Evolutionary conservation across 768 basidiomycete species (phyloP).

Genomic region (Mycena maculata): DNA sequence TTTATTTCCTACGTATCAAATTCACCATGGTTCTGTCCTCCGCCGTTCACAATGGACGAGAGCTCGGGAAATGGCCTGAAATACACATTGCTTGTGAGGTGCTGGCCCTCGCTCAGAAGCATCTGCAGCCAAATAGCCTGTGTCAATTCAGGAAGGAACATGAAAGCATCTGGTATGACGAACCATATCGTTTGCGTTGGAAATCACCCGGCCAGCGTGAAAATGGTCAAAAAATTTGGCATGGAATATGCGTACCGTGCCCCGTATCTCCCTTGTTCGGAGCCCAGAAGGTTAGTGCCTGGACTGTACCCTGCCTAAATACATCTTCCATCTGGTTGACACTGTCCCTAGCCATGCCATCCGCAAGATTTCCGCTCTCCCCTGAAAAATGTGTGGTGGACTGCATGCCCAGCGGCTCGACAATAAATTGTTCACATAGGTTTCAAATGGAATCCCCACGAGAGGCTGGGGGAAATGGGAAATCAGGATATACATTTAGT

Average conservation of each 20-base stretch:
- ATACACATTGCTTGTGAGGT: constrained; percentile 20
- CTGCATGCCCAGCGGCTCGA: constrained; percentile 33
- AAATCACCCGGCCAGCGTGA: constrained; percentile 37
- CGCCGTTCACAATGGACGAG: constrained; percentile 40
- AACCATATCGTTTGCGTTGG: constrained; percentile 39
- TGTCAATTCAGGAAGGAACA: not conserved
- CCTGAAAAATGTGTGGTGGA: constrained; percentile 31
- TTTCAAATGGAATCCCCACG: constrained; percentile 28
- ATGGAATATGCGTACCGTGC: not conserved
- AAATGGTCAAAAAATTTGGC: too few species aligned
- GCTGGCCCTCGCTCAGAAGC: constrained; percentile 25
- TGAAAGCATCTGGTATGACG: not conserved
- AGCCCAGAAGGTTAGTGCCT: constrained; percentile 19
- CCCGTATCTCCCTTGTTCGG: constrained; percentile 9
- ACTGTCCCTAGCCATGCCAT: constrained; percentile 21
- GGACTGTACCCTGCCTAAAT: constrained; percentile 13
- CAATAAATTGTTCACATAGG: constrained; percentile 33
- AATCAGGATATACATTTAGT: constrained; percentile 41
- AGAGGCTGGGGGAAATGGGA: constrained; percentile 39
- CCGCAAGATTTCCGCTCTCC: constrained; percentile 23
- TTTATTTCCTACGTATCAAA: constrained; percentile 23
- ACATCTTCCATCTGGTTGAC: constrained; percentile 25
- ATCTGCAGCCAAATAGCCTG: constrained; percentile 39
- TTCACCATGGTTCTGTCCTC: constrained; percentile 34
- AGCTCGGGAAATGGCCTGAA: constrained; percentile 35